Percentiles rank a stretch among this genome's conserved stretches.
Conservation (phyloP, 2,329 filamentous ascomycete genomes). For the Fusarium subtropicale region DNA sequence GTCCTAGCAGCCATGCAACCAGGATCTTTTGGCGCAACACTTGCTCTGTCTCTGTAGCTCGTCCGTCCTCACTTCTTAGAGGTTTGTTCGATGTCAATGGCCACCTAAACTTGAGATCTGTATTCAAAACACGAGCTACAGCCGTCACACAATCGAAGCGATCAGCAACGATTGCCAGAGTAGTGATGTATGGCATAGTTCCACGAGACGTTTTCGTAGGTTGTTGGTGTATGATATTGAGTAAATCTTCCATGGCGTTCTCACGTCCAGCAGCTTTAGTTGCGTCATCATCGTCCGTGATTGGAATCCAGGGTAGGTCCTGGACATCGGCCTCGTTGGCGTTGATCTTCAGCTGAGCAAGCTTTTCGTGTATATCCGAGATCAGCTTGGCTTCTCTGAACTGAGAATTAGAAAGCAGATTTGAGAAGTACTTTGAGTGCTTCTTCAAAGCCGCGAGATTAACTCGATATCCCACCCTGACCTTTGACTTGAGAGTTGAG, state of each 20-base stretch:
- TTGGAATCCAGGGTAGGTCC: constrained; percentile 71
- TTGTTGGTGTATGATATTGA: constrained; percentile 72
- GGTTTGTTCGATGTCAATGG: constrained; percentile 59
- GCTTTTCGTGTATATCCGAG: constrained; percentile 60
- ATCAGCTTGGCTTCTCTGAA: constrained; percentile 73
- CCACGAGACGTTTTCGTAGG: constrained; percentile 55
- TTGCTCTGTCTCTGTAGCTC: constrained; percentile 67
- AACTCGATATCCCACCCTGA: constrained; percentile 69
- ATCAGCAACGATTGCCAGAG: constrained; percentile 77
- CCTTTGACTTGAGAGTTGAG: constrained; percentile 52
- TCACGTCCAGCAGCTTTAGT: constrained; percentile 71
- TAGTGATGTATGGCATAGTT: constrained; percentile 72
- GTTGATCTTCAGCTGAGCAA: constrained; percentile 60
- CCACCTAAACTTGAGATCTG: constrained; percentile 65
- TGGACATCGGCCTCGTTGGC: constrained; percentile 60
- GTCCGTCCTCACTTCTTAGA: constrained; percentile 53
- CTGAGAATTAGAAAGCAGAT: constrained; percentile 70
- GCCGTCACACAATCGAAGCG: constrained; percentile 73
- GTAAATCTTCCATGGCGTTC: constrained; percentile 72
- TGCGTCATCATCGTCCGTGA: constrained; percentile 76
- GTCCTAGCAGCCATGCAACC: constrained; percentile 72
- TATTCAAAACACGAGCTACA: constrained; percentile 66
- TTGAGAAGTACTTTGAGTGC: constrained; percentile 76
- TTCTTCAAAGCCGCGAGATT: constrained; percentile 66
- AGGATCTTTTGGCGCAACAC: constrained; percentile 76